Percentiles rank a stretch among this genome's conserved stretches.
phyloP scores from a whole-genome alignment of 2,329 filamentous ascomycete species.

The Helminthosporium solani region DNA sequence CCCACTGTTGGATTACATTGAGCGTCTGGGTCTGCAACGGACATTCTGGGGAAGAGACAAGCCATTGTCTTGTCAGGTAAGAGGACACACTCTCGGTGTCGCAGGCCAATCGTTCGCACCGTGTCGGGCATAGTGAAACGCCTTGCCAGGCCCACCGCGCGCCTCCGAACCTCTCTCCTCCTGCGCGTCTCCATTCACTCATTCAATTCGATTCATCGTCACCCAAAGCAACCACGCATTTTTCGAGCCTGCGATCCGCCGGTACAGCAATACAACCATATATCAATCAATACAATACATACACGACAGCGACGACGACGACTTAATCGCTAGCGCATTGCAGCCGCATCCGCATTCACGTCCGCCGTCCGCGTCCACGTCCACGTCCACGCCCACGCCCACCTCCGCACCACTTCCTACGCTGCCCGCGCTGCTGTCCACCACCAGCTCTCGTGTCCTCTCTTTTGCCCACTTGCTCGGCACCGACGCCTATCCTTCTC shows the following conservation, averaged over 20 bases:
- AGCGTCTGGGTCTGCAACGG: too few species aligned
- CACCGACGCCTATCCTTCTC: background rate
- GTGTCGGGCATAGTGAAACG: slow-evolving; percentile 25
- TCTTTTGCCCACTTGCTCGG: background rate
- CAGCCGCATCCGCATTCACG: background rate
- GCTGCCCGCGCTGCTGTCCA: background rate
- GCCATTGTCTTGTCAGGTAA: too few species aligned
- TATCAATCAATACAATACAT: too few species aligned
- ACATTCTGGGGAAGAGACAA: background rate
- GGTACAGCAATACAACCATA: background rate
- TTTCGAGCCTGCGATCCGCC: background rate
- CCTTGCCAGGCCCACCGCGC: slow-evolving; percentile 12
- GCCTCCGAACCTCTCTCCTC: background rate
- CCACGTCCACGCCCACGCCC: too few species aligned
- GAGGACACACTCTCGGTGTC: background rate
- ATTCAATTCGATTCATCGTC: too few species aligned
- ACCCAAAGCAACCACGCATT: background rate
- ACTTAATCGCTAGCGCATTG: background rate
- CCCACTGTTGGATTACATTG: too few species aligned
- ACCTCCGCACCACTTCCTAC: too few species aligned
- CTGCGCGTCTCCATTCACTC: background rate
- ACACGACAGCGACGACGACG: background rate
- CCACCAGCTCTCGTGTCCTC: background rate
- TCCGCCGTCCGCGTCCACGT: too few species aligned
- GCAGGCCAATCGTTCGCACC: slow-evolving; percentile 15